phyloP scores from a whole-genome alignment of 495 filamentous ascomycete genomes.

The Talaromyces borbonicus region DNA sequence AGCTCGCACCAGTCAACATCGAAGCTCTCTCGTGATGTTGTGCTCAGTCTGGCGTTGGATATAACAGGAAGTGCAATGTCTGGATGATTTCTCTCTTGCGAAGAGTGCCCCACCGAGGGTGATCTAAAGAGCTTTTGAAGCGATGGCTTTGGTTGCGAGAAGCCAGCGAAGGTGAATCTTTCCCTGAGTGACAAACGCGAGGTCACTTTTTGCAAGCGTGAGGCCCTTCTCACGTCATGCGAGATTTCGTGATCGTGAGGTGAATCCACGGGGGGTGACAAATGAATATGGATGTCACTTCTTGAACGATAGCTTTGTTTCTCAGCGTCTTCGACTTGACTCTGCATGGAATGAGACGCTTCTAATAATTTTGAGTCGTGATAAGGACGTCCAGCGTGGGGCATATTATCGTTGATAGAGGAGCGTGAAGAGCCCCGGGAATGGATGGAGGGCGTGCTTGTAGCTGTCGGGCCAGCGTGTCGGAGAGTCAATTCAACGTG shows the following conservation, averaged over 20 bases:
- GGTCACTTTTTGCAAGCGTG: constrained; percentile 1
- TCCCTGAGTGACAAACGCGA: constrained; percentile 3
- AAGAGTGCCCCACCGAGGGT: constrained; percentile 6
- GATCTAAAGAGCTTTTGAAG: constrained; percentile 7
- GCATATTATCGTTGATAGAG: constrained; percentile 1
- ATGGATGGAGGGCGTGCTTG: not conserved
- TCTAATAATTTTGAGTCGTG: not conserved
- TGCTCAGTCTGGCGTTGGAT: constrained; percentile 52
- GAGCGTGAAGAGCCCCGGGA: not conserved
- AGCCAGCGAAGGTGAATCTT: constrained; percentile 8
- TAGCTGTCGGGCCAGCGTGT: not conserved
- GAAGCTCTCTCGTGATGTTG: constrained; percentile 55
- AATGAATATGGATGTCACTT: too few species aligned
- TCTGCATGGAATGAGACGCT: too few species aligned
- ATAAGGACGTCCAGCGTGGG: not conserved
- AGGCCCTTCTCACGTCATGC: not conserved
- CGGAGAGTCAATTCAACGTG: too few species aligned
- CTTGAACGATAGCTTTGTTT: not conserved
- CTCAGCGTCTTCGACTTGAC: not conserved
- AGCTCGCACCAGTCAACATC: constrained; percentile 53
- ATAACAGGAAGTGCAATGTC: constrained; percentile 38
- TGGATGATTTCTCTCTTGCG: constrained; percentile 4
- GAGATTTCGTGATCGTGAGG: not conserved
- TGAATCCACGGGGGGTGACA: not conserved
- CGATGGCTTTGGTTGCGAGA: constrained; percentile 5